Evolutionary conservation across 1,139 yeast species (phyloP), one percentile per base, ranked within the genome.

Genomic region (Casaregolazyma suthepensis): DNA sequence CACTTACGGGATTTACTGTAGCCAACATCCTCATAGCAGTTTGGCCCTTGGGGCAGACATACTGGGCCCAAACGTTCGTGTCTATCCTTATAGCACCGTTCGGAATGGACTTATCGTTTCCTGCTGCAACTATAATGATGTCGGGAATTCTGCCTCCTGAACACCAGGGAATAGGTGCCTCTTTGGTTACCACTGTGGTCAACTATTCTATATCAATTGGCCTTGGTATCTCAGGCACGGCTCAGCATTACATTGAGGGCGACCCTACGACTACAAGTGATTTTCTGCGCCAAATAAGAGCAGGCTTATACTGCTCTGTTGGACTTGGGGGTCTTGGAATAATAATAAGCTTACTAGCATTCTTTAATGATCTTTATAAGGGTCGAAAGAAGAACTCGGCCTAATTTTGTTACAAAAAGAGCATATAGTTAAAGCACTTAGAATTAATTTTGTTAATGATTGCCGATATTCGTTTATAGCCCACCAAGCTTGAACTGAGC

Each of bases 81-180:
- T 68, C 80, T 2, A 58, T 71, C 40, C 47, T 80, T 1, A 59
- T 82, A n/a, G 73, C 73, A 29, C 77, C 83, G 0, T 75, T 77
- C 59, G 87, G 85, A 0, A 81, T 83, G 84, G 87, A 83, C 63
- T 75, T 79, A 72, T 79, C 83, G 50, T 82, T 82, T 65, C 87
- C 88, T 0, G 80, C 87, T 0, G 84, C 79, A 1, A 75, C 81
- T 9, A 71, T 82, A 52, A 69, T 82, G 43, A 67, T 83, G 38
- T 73, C 80, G 42, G 70, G 75, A 48, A 68, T 74, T n/a, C 71
- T 83, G 35, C 85, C 86, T 0, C 66, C 70, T 46, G 68, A 75
- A 20, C 76, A 78, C 56, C 88, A 83, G 63, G 89, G 88, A 3
- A 73, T 81, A 52, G 85, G 87, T 0, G 88, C 84, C 0, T 80